Percentiles rank a stretch among this genome's conserved stretches.
Conservation (phyloP, 768 basidiomycete genomes). For the Jaapia argillacea region DNA sequence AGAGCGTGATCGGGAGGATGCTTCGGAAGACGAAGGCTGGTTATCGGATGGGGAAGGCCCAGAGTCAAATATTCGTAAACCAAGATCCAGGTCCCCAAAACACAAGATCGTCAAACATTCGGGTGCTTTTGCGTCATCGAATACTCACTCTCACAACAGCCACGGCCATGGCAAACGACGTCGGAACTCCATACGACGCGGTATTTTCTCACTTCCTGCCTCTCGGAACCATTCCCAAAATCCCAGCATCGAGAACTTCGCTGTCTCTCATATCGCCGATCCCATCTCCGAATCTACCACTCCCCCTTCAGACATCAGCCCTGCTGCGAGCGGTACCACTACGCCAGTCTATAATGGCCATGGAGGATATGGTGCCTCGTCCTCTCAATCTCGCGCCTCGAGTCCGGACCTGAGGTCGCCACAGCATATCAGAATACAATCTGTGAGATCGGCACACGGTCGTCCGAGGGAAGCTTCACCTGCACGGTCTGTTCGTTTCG, state of each 20-base stretch:
- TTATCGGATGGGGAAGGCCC: conserved; percentile 42
- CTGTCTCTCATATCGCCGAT: not conserved
- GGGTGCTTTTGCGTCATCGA: not conserved
- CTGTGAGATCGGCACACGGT: not conserved
- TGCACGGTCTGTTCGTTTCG: conserved; percentile 37
- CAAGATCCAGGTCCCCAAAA: conserved; percentile 12
- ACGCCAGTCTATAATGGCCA: not conserved
- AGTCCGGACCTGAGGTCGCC: not conserved
- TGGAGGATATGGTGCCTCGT: not conserved
- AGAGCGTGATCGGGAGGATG: conserved; percentile 7
- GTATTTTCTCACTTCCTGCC: not conserved
- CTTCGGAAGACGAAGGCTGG: conserved; percentile 46
- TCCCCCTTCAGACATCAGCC: not conserved
- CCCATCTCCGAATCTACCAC: not conserved
- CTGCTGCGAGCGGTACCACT: not conserved
- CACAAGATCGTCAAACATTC: no score
- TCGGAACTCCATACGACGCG: not conserved
- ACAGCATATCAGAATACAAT: not conserved
- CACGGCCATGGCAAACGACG: not conserved
- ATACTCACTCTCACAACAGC: no score
- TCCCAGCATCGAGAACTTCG: no score
- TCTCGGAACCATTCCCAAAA: not conserved
- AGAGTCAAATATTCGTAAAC: not conserved
- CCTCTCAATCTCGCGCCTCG: not conserved
- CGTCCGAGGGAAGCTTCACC: conserved; percentile 32